These are phyloP conservation scores for Pythium phragmiticola DNA, from an alignment of 352 stramenopile species.

Conservation along the genomic window DNA sequence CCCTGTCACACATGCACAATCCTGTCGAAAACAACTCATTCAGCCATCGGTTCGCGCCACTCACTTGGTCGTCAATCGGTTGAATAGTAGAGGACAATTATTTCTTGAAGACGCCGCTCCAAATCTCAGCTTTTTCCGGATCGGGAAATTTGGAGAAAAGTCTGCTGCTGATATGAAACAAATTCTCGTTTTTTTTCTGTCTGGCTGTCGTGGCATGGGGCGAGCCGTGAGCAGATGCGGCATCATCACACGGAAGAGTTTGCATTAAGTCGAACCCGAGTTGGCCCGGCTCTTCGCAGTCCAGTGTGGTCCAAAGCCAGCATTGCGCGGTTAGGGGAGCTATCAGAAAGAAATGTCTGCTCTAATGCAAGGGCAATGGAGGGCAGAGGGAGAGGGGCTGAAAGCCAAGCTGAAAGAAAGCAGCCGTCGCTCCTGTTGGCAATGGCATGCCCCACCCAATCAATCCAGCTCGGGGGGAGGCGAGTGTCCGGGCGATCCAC, in stretches of 20 bases:
- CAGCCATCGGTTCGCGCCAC: too few species aligned
- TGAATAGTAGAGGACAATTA: too few species aligned
- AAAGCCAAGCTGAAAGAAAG: background rate
- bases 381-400: conserved; percentile 3
- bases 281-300: background rate
- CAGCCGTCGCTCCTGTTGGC: background rate
- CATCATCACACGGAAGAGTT: background rate
- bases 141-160: too few species aligned
- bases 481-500: background rate
- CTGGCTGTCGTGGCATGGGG: too few species aligned
- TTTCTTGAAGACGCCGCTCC: too few species aligned
- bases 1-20: too few species aligned
- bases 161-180: too few species aligned
- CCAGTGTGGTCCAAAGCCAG: conserved; percentile 3
- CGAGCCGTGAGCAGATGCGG: too few species aligned
- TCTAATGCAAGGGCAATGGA: background rate
- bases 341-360: background rate
- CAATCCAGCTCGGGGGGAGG: background rate
- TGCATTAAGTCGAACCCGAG: background rate
- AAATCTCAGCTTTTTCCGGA: too few species aligned
- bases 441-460: background rate
- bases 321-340: conserved; percentile 13
- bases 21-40: too few species aligned
- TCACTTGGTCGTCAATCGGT: too few species aligned
- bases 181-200: too few species aligned